These are phyloP conservation scores for Isabelozyma gotoi DNA, from an alignment of 805 yeast genomes.

Conservation along the genomic window DNA sequence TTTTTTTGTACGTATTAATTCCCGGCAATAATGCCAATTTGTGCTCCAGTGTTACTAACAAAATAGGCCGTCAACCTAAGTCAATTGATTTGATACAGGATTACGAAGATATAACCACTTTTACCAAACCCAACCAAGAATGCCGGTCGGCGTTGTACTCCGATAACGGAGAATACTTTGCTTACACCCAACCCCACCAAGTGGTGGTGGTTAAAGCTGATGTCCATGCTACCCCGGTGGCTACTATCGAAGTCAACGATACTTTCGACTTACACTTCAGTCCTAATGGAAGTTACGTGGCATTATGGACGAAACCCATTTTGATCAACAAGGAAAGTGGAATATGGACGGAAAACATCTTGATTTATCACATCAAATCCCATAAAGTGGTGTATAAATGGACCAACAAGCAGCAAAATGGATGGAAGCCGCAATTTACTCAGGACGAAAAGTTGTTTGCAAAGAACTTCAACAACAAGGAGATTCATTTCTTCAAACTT, in stretches of 20 bases:
- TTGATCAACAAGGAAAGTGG: slow-evolving; percentile 65
- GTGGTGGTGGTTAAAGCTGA: slow-evolving; percentile 61
- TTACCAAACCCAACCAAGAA: slow-evolving; percentile 41
- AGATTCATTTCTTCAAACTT: slow-evolving; percentile 68
- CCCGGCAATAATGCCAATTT: slow-evolving; percentile 2
- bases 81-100: slow-evolving; percentile 51
- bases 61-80: slow-evolving; percentile 57
- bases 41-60: slow-evolving; percentile 13
- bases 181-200: slow-evolving; percentile 65
- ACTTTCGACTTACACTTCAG: slow-evolving; percentile 83
- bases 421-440: slow-evolving; percentile 92
- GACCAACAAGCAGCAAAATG: slow-evolving; percentile 78
- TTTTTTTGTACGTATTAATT: slow-evolving; percentile 3
- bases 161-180: slow-evolving; percentile 65
- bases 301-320: slow-evolving; percentile 88
- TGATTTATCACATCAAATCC: slow-evolving; percentile 60
- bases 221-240: slow-evolving; percentile 24
- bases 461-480: slow-evolving; percentile 53
- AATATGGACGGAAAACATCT: slow-evolving; percentile 75
- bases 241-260: slow-evolving; percentile 57
- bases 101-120: slow-evolving; percentile 34
- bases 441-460: slow-evolving; percentile 74
- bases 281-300: slow-evolving; percentile 79
- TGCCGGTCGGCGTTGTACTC: slow-evolving; percentile 68
- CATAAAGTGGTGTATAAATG: slow-evolving; percentile 57